A percentile compares a stretch with the other conserved stretches of the same genome.
phyloP scores from a whole-genome alignment of 2,329 filamentous ascomycete genomes.

The Exophiala oligosperma region DNA sequence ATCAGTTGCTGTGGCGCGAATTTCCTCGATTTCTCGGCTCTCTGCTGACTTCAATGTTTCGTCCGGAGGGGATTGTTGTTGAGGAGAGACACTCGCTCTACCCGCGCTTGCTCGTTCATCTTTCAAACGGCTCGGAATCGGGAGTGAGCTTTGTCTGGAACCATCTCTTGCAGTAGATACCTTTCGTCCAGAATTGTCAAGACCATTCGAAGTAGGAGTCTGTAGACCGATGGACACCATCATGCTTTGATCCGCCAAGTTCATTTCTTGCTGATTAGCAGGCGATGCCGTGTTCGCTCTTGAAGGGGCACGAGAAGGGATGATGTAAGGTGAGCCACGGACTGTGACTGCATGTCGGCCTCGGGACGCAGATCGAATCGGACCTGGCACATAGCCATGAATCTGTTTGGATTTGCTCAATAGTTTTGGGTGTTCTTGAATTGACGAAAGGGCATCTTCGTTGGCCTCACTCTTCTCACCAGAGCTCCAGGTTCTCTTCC shows the following conservation, averaged over 20 bases:
- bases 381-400: slow-evolving; percentile 1
- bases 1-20: neutral
- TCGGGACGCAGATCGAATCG: slow-evolving; percentile 17
- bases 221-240: neutral
- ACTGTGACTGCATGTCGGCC: slow-evolving; percentile 20
- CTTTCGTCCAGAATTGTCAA: neutral
- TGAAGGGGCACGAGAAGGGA: slow-evolving; percentile 5
- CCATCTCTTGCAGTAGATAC: neutral
- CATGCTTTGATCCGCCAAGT: neutral
- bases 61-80: neutral
- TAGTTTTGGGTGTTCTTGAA: slow-evolving; percentile 10
- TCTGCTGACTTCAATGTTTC: neutral
- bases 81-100: neutral
- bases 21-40: too few species aligned
- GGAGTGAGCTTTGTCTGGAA: slow-evolving; percentile 19
- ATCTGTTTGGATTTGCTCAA: neutral
- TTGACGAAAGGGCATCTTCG: slow-evolving; percentile 1
- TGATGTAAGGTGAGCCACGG: slow-evolving; percentile 24
- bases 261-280: neutral
- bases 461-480: slow-evolving; percentile 5
- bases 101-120: neutral
- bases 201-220: neutral
- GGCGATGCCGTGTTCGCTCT: neutral
- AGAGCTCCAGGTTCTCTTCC: slow-evolving; percentile 11
- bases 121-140: slow-evolving; percentile 9